Conservation (phyloP, 2,329 filamentous ascomycete genomes). For the Alternaria angustiovoidea region DNA sequence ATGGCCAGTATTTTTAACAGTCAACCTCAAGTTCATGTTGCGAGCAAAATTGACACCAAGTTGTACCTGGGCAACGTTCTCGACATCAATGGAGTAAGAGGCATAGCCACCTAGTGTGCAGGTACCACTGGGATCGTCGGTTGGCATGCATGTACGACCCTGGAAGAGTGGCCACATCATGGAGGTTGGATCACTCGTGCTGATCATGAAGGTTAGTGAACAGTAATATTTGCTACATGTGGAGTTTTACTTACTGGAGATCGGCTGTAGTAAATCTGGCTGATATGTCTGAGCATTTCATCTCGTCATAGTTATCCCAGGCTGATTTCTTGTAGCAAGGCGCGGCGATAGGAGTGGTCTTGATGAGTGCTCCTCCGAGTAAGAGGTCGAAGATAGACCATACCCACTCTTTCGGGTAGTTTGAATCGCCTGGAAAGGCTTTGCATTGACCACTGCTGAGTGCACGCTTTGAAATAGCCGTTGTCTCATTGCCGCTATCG, state of each 20-base stretch:
- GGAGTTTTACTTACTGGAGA: slow-evolving; percentile 12
- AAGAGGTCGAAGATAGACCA: slow-evolving; percentile 31
- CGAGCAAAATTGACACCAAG: slow-evolving; percentile 29
- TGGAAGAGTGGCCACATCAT: slow-evolving; percentile 38
- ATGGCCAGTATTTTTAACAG: slow-evolving; percentile 31
- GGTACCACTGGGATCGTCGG: slow-evolving; percentile 13
- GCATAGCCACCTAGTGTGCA: slow-evolving; percentile 28
- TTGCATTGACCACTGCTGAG: slow-evolving; percentile 25
- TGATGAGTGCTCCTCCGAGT: slow-evolving; percentile 26
- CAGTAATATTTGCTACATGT: neutral
- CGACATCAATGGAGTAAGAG: slow-evolving; percentile 26
- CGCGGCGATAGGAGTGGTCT: slow-evolving; percentile 31
- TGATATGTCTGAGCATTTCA: slow-evolving; percentile 23
- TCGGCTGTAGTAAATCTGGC: slow-evolving; percentile 18
- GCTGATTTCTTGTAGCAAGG: slow-evolving; percentile 33
- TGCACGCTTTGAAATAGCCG: neutral
- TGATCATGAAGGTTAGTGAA: neutral
- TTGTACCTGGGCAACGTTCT: slow-evolving; percentile 27
- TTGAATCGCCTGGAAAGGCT: slow-evolving; percentile 29
- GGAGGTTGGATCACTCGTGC: slow-evolving; percentile 31
- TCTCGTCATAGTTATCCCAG: slow-evolving; percentile 15
- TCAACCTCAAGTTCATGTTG: slow-evolving; percentile 28
- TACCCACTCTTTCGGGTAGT: slow-evolving; percentile 21
- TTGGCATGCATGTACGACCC: slow-evolving; percentile 34
- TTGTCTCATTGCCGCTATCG: slow-evolving; percentile 3